Conservation (phyloP, 768 basidiomycete genomes). For the Tulasnella sp. region DNA sequence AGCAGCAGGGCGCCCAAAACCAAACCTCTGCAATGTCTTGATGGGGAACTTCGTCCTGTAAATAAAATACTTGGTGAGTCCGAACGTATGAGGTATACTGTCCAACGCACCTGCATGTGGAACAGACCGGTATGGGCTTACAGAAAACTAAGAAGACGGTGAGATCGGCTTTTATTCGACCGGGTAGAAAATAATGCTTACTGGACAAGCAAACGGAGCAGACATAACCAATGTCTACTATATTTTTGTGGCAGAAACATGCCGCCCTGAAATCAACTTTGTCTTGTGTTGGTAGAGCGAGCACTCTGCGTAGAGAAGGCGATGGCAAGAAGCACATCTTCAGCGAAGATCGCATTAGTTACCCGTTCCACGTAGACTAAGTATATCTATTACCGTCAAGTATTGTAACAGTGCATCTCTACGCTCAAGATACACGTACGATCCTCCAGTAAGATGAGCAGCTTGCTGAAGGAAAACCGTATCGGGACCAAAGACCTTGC, state of each 20-base stretch:
- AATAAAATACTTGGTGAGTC: not conserved
- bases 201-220: slow-evolving; percentile 98
- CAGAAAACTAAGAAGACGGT: slow-evolving; percentile 59
- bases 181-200: slow-evolving; percentile 30
- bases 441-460: slow-evolving; percentile 85
- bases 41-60: slow-evolving; percentile 86
- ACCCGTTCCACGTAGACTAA: slow-evolving; percentile 19
- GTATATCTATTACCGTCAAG: slow-evolving; percentile 44
- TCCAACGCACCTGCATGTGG: slow-evolving; percentile 73
- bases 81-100: not conserved
- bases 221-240: slow-evolving; percentile 92
- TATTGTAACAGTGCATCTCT: slow-evolving; percentile 86
- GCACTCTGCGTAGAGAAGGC: slow-evolving; percentile 53
- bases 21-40: slow-evolving; percentile 63
- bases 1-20: slow-evolving; percentile 6
- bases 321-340: slow-evolving; percentile 79
- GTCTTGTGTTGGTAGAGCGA: slow-evolving; percentile 85
- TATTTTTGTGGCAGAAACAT: slow-evolving; percentile 97
- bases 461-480: slow-evolving; percentile 97
- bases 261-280: slow-evolving; percentile 94
- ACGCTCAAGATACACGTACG: slow-evolving; percentile 74
- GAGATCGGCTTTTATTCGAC: not conserved
- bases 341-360: slow-evolving; percentile 4
- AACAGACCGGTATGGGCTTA: slow-evolving; percentile 83
- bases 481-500: slow-evolving; percentile 79